Conservation (phyloP, 306 rosid species). For the Lagenaria siceraria region DNA sequence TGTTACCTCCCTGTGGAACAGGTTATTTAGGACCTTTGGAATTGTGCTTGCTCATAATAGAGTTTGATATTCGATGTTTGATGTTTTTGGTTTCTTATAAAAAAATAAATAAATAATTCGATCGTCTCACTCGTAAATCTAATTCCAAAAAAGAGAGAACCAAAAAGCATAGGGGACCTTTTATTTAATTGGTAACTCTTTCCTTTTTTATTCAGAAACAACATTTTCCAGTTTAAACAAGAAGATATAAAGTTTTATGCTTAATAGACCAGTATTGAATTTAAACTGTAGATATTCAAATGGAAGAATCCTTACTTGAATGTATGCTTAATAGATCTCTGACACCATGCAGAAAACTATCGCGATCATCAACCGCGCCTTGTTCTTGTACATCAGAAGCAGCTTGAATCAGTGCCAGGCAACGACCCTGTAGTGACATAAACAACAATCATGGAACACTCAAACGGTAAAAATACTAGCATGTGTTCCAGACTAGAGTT, state of each 20-base stretch:
- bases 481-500: background rate
- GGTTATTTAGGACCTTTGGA: too few species aligned
- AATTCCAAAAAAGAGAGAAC: background rate
- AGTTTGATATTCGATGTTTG: too few species aligned
- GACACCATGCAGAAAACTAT: conserved; percentile 81
- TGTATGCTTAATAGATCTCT: conserved; percentile 90
- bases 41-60: too few species aligned
- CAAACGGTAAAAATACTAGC: background rate
- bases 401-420: conserved; percentile 83
- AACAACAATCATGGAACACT: conserved; percentile 1
- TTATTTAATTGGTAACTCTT: background rate
- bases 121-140: background rate
- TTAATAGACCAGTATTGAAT: background rate
- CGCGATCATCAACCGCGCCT: conserved; percentile 95
- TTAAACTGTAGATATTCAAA: conserved; percentile 3
- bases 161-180: background rate
- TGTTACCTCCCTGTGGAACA: too few species aligned
- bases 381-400: conserved; percentile 90
- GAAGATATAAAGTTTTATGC: background rate
- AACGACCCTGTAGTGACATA: conserved; percentile 48
- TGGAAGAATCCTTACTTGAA: conserved; percentile 45
- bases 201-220: background rate
- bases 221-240: background rate
- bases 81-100: too few species aligned
- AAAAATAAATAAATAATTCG: background rate